Percentiles rank a stretch among this genome's conserved stretches.
These are phyloP conservation scores for Monascus ruber DNA, from an alignment of 2,329 filamentous ascomycete genomes.

Conservation along the genomic window DNA sequence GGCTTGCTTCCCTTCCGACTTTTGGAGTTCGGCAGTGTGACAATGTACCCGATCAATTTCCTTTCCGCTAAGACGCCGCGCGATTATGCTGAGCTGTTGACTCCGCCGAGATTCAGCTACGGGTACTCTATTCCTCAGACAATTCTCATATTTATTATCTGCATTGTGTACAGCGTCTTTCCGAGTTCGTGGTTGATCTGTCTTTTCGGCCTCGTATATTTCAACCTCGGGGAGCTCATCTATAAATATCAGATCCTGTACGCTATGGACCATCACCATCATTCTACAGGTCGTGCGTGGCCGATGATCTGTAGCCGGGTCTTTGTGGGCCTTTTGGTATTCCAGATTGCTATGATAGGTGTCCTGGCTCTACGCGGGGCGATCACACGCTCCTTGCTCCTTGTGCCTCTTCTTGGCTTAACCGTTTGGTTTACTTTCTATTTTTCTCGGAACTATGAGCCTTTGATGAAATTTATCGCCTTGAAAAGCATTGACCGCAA, in stretches of 20 bases:
- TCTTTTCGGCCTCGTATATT: conserved; percentile 60
- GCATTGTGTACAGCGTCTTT: conserved; percentile 85
- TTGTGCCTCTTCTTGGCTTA: conserved; percentile 63
- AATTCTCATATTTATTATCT: conserved; percentile 86
- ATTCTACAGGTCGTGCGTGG: conserved; percentile 75
- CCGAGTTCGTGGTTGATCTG: conserved; percentile 70
- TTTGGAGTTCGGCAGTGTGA: conserved; percentile 76
- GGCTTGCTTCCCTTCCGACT: conserved; percentile 87
- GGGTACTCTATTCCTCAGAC: conserved; percentile 92
- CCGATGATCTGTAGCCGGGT: conserved; percentile 91
- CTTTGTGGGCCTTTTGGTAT: conserved; percentile 73
- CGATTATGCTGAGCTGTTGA: conserved; percentile 70
- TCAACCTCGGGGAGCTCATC: conserved; percentile 32
- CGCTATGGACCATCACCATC: conserved; percentile 80
- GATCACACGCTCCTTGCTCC: conserved; percentile 58
- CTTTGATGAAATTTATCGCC: conserved; percentile 85
- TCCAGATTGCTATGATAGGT: conserved; percentile 83
- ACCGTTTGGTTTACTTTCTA: conserved; percentile 87
- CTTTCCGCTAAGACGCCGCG: conserved; percentile 76
- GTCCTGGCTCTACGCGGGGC: conserved; percentile 65
- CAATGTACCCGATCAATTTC: conserved; percentile 68
- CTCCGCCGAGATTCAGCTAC: conserved; percentile 83
- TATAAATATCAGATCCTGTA: conserved; percentile 80
- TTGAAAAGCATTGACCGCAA: conserved; percentile 67
- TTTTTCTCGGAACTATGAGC: conserved; percentile 70